Conservation (phyloP, 495 filamentous ascomycete genomes). For the Neurospora africana region DNA sequence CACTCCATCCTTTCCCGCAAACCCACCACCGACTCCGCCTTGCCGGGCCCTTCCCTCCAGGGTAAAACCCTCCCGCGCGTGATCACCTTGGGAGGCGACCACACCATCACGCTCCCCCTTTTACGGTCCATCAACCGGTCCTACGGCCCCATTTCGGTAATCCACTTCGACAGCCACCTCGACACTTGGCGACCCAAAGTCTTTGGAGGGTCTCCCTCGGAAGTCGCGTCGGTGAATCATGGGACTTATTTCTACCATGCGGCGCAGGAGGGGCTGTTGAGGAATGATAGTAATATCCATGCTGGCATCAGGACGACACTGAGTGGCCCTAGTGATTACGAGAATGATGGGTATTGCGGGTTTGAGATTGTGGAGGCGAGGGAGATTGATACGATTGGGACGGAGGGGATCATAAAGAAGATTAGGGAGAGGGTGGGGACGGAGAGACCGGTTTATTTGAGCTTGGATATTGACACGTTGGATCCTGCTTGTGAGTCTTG, state of each 20-base stretch:
- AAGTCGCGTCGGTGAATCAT: conserved; percentile 65
- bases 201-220: conserved; percentile 46
- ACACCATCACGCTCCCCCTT: conserved; percentile 70
- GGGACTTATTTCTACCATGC: conserved; percentile 84
- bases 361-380: conserved; percentile 61
- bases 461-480: conserved; percentile 68
- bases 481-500: conserved; percentile 43
- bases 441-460: conserved; percentile 57
- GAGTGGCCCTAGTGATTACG: conserved; percentile 62
- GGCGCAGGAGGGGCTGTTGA: conserved; percentile 61
- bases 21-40: conserved; percentile 37
- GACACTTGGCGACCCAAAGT: conserved; percentile 68
- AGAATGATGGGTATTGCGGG: conserved; percentile 55
- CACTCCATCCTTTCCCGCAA: conserved; percentile 38
- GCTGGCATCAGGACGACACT: conserved; percentile 69
- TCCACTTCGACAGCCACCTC: conserved; percentile 77
- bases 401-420: conserved; percentile 45
- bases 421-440: conserved; percentile 46
- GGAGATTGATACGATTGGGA: conserved; percentile 56
- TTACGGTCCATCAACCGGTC: conserved; percentile 67
- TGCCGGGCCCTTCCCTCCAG: conserved; percentile 37
- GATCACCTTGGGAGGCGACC: conserved; percentile 74
- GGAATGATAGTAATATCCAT: conserved; percentile 60
- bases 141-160: conserved; percentile 68
- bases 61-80: conserved; percentile 49